These are phyloP conservation scores for Saccharomyces jurei DNA, from an alignment of 805 yeast genomes.

Conservation along the genomic window DNA sequence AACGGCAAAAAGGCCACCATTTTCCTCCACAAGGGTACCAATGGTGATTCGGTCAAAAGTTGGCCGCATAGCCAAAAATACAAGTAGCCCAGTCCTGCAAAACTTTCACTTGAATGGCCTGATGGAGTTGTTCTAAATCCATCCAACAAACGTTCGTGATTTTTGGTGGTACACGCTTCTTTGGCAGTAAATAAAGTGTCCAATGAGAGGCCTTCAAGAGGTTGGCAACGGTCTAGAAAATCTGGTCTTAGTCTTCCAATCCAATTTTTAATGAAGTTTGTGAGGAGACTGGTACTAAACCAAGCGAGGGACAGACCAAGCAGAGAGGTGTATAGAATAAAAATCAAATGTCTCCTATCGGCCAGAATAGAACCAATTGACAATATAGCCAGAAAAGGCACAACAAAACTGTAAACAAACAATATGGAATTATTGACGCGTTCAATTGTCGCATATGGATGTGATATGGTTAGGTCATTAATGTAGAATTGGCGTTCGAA, in stretches of 20 bases:
- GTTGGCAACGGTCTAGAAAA: conserved; percentile 76
- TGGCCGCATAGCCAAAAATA: conserved; percentile 67
- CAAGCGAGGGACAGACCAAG: conserved; percentile 60
- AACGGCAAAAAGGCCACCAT: conserved; percentile 46
- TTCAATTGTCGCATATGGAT: conserved; percentile 72
- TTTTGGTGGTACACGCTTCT: conserved; percentile 55
- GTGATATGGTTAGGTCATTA: conserved; percentile 68
- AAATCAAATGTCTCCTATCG: conserved; percentile 44
- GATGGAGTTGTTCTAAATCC: conserved; percentile 80
- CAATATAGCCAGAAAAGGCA: conserved; percentile 41
- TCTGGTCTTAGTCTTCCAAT: conserved; percentile 92
- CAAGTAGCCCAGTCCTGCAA: conserved; percentile 57
- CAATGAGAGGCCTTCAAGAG: conserved; percentile 49
- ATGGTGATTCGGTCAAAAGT: conserved; percentile 39
- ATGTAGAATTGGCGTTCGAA: conserved; percentile 72
- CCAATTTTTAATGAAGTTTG: conserved; percentile 72
- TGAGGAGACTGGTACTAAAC: conserved; percentile 50
- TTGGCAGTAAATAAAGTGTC: conserved; percentile 49
- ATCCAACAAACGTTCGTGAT: conserved; percentile 42
- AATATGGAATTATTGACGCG: conserved; percentile 54
- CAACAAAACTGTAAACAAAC: conserved; percentile 42
- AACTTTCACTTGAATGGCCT: conserved; percentile 69
- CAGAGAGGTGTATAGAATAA: conserved; percentile 54
- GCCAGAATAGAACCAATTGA: conserved; percentile 27
- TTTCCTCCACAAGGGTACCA: conserved; percentile 58